Conservation (phyloP, 2,329 filamentous ascomycete species). For the Hypoxylon sp. region DNA sequence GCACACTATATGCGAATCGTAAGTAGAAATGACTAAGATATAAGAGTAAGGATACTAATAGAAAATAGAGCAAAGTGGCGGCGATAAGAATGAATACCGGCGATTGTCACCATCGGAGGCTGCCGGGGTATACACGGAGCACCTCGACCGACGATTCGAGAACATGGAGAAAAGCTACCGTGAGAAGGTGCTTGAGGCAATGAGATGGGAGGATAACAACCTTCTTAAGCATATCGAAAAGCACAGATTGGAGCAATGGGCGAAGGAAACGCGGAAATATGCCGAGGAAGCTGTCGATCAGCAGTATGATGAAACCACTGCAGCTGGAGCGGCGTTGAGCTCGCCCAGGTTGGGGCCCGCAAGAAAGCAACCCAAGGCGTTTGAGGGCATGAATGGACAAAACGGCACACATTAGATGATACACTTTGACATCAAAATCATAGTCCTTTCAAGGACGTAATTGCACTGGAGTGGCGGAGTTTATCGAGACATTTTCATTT, state of each 20-base stretch:
- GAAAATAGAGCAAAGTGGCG: slow-evolving; percentile 58
- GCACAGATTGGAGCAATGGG: slow-evolving; percentile 79
- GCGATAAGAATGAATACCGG: slow-evolving; percentile 60
- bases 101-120: slow-evolving; percentile 67
- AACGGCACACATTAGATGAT: slow-evolving; percentile 48
- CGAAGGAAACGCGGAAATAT: slow-evolving; percentile 52
- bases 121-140: slow-evolving; percentile 72
- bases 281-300: slow-evolving; percentile 52
- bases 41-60: slow-evolving; percentile 20
- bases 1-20: slow-evolving; percentile 75
- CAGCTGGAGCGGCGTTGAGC: slow-evolving; percentile 41
- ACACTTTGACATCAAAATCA: slow-evolving; percentile 25
- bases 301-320: slow-evolving; percentile 50
- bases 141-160: slow-evolving; percentile 72
- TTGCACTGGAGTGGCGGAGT: slow-evolving; percentile 45
- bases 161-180: slow-evolving; percentile 74
- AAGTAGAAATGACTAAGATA: slow-evolving; percentile 56
- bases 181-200: slow-evolving; percentile 77
- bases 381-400: slow-evolving; percentile 46
- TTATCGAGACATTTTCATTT: slow-evolving; percentile 30
- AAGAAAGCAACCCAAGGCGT: slow-evolving; percentile 35
- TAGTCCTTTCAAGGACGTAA: slow-evolving; percentile 34
- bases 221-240: slow-evolving; percentile 77
- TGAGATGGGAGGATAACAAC: slow-evolving; percentile 78
- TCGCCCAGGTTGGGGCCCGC: slow-evolving; percentile 31